Conservation (phyloP, 108 stramenopile genomes). For the Cyclotella cryptica region DNA sequence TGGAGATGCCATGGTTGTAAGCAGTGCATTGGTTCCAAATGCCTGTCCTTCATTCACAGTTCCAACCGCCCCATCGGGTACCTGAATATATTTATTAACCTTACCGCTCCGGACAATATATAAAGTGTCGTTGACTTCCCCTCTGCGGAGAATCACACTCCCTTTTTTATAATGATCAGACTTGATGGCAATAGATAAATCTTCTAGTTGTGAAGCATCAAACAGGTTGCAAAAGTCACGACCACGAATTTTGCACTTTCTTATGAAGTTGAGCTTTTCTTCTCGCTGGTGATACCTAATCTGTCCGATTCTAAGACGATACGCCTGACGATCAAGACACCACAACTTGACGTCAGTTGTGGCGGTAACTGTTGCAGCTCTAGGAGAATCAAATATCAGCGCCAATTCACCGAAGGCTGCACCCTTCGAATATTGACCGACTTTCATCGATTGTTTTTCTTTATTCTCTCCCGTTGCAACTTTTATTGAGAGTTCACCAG, state of each 20-base stretch:
- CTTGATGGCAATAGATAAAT: constrained; percentile 67
- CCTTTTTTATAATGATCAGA: constrained; percentile 63
- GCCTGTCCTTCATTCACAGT: constrained; percentile 46
- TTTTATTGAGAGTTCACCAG: constrained; percentile 24
- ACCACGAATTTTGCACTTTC: constrained; percentile 61
- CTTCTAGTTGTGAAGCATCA: constrained; percentile 59
- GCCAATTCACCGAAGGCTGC: constrained; percentile 77
- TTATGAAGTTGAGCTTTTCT: constrained; percentile 64
- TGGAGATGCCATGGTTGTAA: constrained; percentile 63
- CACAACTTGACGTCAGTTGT: constrained; percentile 64
- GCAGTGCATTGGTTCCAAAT: constrained; percentile 79
- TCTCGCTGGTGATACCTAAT: constrained; percentile 59
- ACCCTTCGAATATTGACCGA: constrained; percentile 57
- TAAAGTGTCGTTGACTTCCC: constrained; percentile 87
- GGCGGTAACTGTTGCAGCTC: constrained; percentile 89
- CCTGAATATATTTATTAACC: constrained; percentile 52
- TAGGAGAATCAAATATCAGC: constrained; percentile 85
- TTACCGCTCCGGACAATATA: constrained; percentile 80
- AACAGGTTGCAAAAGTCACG: constrained; percentile 56
- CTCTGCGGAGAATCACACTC: constrained; percentile 85
- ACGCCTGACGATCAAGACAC: constrained; percentile 82
- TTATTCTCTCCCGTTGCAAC: neutral
- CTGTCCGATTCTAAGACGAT: constrained; percentile 70
- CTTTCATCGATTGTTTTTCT: constrained; percentile 34
- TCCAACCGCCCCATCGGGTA: constrained; percentile 49